Percentiles rank a stretch among this genome's conserved stretches.
Conservation (phyloP, 805 yeast species). For the Isabelozyma gotoi region DNA sequence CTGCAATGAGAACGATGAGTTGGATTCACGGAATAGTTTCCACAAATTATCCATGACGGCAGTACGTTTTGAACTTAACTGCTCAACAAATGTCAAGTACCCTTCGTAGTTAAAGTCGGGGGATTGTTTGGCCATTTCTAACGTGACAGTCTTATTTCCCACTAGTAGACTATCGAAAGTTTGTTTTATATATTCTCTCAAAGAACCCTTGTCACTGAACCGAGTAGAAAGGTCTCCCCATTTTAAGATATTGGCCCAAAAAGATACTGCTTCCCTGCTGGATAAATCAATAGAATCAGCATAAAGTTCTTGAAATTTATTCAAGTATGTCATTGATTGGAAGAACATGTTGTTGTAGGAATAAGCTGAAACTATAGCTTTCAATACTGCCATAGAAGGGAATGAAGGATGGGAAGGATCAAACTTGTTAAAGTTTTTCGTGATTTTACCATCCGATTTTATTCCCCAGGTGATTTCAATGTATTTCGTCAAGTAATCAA, state of each 20-base stretch:
- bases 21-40: conserved; percentile 28
- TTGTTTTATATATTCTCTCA: conserved; percentile 24
- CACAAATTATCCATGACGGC: conserved; percentile 31
- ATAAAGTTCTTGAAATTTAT: conserved; percentile 33
- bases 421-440: conserved; percentile 4
- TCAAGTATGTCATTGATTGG: conserved; percentile 33
- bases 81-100: conserved; percentile 24
- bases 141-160: conserved; percentile 5
- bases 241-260: conserved; percentile 38
- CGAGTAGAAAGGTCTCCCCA: conserved; percentile 38
- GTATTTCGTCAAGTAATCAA: conserved; percentile 19
- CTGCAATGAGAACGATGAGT: conserved; percentile 20
- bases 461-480: conserved; percentile 35
- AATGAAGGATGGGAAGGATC: conserved; percentile 15
- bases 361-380: conserved; percentile 30
- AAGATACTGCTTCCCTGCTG: conserved; percentile 13
- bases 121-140: conserved; percentile 28
- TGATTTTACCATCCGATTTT: conserved; percentile 17
- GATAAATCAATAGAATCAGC: conserved; percentile 16
- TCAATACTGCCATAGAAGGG: conserved; percentile 25
- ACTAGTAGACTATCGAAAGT: conserved; percentile 5
- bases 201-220: conserved; percentile 24
- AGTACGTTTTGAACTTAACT: conserved; percentile 23
- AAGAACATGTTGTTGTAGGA: conserved; percentile 31
- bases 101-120: conserved; percentile 40